Evolutionary conservation across 1,139 yeast species (phyloP).

Genomic region (Scheffersomyces insectosa): DNA sequence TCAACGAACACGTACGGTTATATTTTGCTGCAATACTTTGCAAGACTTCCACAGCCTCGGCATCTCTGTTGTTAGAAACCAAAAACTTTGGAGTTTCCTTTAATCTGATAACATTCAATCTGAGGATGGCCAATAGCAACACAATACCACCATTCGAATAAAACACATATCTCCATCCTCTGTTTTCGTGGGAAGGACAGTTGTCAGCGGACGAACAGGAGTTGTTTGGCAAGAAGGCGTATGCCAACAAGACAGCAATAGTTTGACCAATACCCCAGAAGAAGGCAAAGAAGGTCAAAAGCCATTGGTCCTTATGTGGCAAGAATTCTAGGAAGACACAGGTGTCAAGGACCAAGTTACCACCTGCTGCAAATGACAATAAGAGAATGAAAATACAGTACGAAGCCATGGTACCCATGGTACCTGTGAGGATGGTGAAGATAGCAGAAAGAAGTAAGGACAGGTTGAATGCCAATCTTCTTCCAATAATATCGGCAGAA

Average conservation of each 20-base stretch:
- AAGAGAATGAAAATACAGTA: slow-evolving; percentile 27
- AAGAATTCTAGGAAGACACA: slow-evolving; percentile 29
- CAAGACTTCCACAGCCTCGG: slow-evolving; percentile 31
- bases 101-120: slow-evolving; percentile 32
- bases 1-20: slow-evolving; percentile 28
- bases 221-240: slow-evolving; percentile 32
- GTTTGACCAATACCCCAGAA: slow-evolving; percentile 41
- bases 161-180: slow-evolving; percentile 40
- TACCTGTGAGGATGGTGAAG: slow-evolving; percentile 28
- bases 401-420: slow-evolving; percentile 29
- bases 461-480: slow-evolving; percentile 37
- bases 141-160: slow-evolving; percentile 35
- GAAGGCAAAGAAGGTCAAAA: slow-evolving; percentile 42
- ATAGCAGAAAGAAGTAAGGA: slow-evolving; percentile 24
- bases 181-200: slow-evolving; percentile 31
- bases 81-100: slow-evolving; percentile 39
- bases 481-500: slow-evolving; percentile 25
- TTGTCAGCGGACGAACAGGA: slow-evolving; percentile 26
- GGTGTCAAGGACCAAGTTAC: slow-evolving; percentile 33
- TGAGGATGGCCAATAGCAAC: slow-evolving; percentile 25
- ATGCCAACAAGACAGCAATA: slow-evolving; percentile 32
- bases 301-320: slow-evolving; percentile 26
- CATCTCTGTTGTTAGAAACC: slow-evolving; percentile 34
- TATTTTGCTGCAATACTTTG: slow-evolving; percentile 29
- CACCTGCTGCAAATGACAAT: slow-evolving; percentile 28